Evolutionary conservation across 208 protist species (phyloP).

Genomic region (Acanthamoeba healyi): DNA sequence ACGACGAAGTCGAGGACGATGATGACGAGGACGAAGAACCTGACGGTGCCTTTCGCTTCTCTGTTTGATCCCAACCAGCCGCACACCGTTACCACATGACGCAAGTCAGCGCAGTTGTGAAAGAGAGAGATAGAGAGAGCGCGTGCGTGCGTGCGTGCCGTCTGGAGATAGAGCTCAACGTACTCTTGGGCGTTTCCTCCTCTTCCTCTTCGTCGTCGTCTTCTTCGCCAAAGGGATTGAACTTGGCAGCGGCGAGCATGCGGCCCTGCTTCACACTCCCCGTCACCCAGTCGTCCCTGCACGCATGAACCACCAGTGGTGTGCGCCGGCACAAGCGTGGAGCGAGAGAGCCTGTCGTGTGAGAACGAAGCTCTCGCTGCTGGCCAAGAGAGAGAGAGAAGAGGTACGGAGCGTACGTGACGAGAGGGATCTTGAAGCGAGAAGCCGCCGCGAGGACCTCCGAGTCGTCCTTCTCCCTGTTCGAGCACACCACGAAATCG

Average conservation of each 20-base stretch:
- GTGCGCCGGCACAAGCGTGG: background rate
- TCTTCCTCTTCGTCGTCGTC: constrained; percentile 45
- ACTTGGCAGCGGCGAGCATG: constrained; percentile 1
- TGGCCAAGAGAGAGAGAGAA: no score
- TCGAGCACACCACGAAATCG: constrained; percentile 63
- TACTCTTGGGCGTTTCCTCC: background rate
- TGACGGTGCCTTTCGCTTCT: constrained; percentile 9
- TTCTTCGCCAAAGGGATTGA: constrained; percentile 42
- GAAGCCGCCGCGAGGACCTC: constrained; percentile 8
- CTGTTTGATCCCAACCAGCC: background rate
- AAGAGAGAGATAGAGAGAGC: no score
- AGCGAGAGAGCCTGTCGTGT: background rate
- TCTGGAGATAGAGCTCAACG: background rate
- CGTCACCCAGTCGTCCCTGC: constrained; percentile 33
- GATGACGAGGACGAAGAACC: background rate
- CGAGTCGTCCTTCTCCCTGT: constrained; percentile 63
- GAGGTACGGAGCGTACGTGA: background rate
- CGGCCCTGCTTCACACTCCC: constrained; percentile 13
- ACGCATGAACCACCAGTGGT: no score
- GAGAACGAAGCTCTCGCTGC: background rate
- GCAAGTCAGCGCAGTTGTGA: no score
- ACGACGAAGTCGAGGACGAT: background rate
- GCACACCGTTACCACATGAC: background rate
- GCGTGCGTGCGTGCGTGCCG: no score
- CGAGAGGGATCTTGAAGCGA: background rate